Percentiles rank a stretch among this genome's conserved stretches.
phyloP scores from a whole-genome alignment of 2,329 filamentous ascomycete genomes.

The Hypocreales sp. region DNA sequence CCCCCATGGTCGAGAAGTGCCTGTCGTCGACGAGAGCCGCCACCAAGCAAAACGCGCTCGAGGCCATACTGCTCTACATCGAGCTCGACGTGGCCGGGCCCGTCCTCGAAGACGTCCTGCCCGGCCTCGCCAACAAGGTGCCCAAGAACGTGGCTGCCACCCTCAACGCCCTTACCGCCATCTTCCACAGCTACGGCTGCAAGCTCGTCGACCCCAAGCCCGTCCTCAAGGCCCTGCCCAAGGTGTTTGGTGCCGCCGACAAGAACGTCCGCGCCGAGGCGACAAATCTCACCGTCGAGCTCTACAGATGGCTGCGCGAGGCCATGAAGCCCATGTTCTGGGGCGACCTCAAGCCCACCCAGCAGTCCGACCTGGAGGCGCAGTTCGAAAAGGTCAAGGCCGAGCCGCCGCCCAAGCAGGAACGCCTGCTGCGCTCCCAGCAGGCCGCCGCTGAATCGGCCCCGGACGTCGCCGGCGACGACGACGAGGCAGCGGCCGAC shows the following conservation, averaged over 20 bases:
- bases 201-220: constrained; percentile 89
- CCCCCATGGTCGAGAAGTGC: constrained; percentile 79
- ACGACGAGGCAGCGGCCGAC: constrained; percentile 41
- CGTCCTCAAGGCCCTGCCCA: constrained; percentile 73
- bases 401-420: constrained; percentile 77
- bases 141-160: constrained; percentile 70
- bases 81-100: constrained; percentile 78
- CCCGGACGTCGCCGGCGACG: constrained; percentile 42
- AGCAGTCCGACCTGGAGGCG: constrained; percentile 85
- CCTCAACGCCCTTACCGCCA: constrained; percentile 60
- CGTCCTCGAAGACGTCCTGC: constrained; percentile 79
- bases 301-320: constrained; percentile 93
- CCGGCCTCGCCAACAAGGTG: constrained; percentile 70
- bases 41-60: constrained; percentile 74
- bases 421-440: constrained; percentile 74
- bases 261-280: constrained; percentile 95
- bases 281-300: constrained; percentile 78
- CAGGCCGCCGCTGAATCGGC: constrained; percentile 69
- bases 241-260: constrained; percentile 89
- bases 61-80: constrained; percentile 76
- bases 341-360: constrained; percentile 86
- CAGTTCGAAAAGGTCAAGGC: constrained; percentile 88
- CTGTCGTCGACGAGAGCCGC: constrained; percentile 74
- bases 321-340: constrained; percentile 98
- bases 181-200: constrained; percentile 89